Conservation (phyloP, 768 basidiomycete genomes). For the Hericium rajendrae region DNA sequence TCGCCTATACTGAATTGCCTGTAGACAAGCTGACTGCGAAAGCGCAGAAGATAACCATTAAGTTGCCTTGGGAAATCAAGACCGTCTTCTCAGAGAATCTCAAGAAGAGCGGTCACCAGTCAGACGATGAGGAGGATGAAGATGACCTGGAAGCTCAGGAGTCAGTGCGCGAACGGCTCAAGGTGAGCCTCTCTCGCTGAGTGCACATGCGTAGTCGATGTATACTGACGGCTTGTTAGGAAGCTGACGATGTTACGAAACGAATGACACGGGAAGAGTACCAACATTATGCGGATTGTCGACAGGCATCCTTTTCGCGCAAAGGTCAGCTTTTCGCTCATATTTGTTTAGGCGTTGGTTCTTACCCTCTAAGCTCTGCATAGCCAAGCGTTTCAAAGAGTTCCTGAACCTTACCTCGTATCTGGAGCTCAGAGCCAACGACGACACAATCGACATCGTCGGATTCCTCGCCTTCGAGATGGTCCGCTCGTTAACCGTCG, state of each 20-base stretch:
- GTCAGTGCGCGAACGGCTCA: conserved; percentile 81
- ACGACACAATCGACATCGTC: conserved; percentile 93
- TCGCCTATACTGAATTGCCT: not conserved
- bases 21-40: conserved; percentile 73
- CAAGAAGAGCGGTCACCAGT: conserved; percentile 33
- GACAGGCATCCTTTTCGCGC: conserved; percentile 92
- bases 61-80: conserved; percentile 91
- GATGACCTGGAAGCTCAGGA: conserved; percentile 95
- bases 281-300: conserved; percentile 92
- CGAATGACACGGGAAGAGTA: conserved; percentile 97
- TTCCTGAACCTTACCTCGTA: conserved; percentile 84
- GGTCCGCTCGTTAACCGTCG: conserved; percentile 87
- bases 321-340: conserved; percentile 52
- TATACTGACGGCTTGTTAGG: conserved; percentile 30
- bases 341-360: not conserved
- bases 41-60: conserved; percentile 88
- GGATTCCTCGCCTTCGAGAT: conserved; percentile 97
- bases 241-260: conserved; percentile 90
- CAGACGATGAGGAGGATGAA: conserved; percentile 94
- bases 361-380: not conserved
- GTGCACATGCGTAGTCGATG: not conserved
- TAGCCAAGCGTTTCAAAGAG: conserved; percentile 91
- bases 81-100: conserved; percentile 89
- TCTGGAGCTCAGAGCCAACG: conserved; percentile 82
- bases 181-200: conserved; percentile 30